Conservation (phyloP, 371 early-diverging fungal genomes). For the Mortierella sp. region DNA sequence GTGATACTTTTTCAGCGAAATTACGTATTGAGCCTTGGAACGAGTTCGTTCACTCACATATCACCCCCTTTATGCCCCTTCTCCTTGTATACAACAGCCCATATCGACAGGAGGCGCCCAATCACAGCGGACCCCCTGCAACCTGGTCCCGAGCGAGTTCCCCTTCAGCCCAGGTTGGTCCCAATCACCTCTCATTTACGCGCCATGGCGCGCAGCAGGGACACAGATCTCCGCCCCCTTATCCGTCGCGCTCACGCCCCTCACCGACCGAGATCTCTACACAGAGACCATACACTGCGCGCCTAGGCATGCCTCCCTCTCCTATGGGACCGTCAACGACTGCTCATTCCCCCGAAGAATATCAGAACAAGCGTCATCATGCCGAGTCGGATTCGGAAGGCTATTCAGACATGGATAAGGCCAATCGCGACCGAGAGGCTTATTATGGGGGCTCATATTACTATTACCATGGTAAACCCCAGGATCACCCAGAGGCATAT, state of each 20-base stretch:
- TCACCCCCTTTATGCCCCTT: background rate
- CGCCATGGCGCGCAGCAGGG: constrained; percentile 11
- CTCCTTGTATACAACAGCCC: background rate
- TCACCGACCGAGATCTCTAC: background rate
- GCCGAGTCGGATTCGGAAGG: constrained; percentile 24
- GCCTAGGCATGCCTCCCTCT: constrained; percentile 20
- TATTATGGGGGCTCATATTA: constrained; percentile 2
- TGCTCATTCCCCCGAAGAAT: constrained; percentile 20
- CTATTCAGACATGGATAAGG: constrained; percentile 20
- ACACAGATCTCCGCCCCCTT: constrained; percentile 15
- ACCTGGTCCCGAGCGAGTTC: constrained; percentile 9
- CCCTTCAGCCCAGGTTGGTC: constrained; percentile 4
- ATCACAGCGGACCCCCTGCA: constrained; percentile 3
- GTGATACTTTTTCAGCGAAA: too few species aligned
- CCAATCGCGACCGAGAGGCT: constrained; percentile 2
- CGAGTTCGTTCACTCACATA: background rate
- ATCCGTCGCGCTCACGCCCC: constrained; percentile 2
- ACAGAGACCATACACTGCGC: constrained; percentile 14
- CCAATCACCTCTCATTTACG: constrained; percentile 20
- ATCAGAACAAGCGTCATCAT: constrained; percentile 30
- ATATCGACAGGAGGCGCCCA: constrained; percentile 4
- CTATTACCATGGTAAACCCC: constrained; percentile 1
- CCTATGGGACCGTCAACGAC: constrained; percentile 10
- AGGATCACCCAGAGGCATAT: constrained; percentile 6
- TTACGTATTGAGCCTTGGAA: too few species aligned